phyloP scores from a whole-genome alignment of 2,329 filamentous ascomycete species.

The Capronia americana region DNA sequence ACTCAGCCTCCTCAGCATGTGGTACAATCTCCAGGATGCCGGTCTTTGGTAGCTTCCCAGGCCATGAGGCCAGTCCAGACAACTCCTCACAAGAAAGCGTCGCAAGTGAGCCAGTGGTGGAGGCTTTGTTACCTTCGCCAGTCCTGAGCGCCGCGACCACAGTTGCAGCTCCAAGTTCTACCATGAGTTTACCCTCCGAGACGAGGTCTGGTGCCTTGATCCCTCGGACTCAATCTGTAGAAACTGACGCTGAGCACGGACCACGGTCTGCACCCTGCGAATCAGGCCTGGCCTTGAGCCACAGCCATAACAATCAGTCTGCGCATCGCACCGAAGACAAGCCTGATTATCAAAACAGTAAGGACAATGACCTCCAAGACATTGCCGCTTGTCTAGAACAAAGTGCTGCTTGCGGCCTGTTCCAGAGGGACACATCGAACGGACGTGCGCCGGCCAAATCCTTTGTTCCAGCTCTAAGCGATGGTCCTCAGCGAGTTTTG shows the following conservation, averaged over 20 bases:
- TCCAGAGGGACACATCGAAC: not conserved
- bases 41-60: constrained; percentile 1
- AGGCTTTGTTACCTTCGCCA: not conserved
- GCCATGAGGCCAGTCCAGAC: not conserved
- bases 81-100: not conserved
- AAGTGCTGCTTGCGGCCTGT: constrained; percentile 5
- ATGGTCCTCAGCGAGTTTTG: not conserved
- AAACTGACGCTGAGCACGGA: not conserved
- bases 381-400: not conserved
- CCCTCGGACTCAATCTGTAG: not conserved
- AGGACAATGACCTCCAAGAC: too few relatives aligned
- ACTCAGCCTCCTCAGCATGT: not conserved
- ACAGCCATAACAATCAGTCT: not conserved
- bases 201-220: not conserved
- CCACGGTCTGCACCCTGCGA: not conserved
- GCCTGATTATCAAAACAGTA: not conserved
- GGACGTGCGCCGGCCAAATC: not conserved
- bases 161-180: not conserved
- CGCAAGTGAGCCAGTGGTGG: not conserved
- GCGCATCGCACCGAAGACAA: not conserved
- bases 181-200: not conserved
- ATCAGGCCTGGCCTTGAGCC: not conserved
- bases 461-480: constrained; percentile 12
- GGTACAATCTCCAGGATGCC: not conserved
- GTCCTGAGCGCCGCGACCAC: not conserved